Percentiles rank a stretch among this genome's conserved stretches.
Conservation (phyloP, 2,329 filamentous ascomycete genomes). For the Tolypocladium endophyticum region DNA sequence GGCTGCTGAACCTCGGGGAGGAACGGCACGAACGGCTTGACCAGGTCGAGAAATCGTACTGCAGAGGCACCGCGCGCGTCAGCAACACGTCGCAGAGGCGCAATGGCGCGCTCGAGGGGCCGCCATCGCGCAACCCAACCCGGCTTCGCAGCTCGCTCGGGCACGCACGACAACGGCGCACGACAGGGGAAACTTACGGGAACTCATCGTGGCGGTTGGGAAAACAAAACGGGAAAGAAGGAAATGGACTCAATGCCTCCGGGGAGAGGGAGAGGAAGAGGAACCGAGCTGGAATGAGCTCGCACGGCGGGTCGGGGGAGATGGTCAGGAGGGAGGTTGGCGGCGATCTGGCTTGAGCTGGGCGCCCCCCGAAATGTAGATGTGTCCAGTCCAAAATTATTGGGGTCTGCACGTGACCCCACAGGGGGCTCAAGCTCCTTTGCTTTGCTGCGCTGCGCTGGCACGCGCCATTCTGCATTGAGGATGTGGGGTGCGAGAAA, state of each 20-base stretch:
- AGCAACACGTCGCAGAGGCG: constrained; percentile 10
- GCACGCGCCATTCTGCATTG: neutral
- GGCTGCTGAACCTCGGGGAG: constrained; percentile 98
- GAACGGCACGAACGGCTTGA: constrained; percentile 99
- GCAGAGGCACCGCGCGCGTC: constrained; percentile 12
- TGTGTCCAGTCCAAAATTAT: constrained; percentile 31
- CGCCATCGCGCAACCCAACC: constrained; percentile 7
- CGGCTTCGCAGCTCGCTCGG: constrained; percentile 8
- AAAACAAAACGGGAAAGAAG: constrained; percentile 15
- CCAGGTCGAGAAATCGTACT: constrained; percentile 99
- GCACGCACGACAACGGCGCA: constrained; percentile 2
- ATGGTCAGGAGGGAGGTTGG: constrained; percentile 25
- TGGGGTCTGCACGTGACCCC: constrained; percentile 22
- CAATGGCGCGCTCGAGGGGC: constrained; percentile 15
- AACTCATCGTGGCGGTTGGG: constrained; percentile 40
- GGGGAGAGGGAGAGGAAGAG: constrained; percentile 21
- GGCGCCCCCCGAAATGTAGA: constrained; percentile 22
- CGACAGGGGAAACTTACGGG: constrained; percentile 32
- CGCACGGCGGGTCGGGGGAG: constrained; percentile 19
- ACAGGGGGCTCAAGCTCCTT: neutral
- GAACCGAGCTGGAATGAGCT: constrained; percentile 27
- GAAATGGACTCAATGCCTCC: constrained; percentile 30
- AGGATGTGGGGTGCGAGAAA: constrained; percentile 4
- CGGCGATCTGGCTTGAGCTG: constrained; percentile 34
- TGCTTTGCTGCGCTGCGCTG: neutral